These are phyloP conservation scores for Corynespora cassiicola DNA, from an alignment of 2,329 filamentous ascomycete species.

Conservation along the genomic window DNA sequence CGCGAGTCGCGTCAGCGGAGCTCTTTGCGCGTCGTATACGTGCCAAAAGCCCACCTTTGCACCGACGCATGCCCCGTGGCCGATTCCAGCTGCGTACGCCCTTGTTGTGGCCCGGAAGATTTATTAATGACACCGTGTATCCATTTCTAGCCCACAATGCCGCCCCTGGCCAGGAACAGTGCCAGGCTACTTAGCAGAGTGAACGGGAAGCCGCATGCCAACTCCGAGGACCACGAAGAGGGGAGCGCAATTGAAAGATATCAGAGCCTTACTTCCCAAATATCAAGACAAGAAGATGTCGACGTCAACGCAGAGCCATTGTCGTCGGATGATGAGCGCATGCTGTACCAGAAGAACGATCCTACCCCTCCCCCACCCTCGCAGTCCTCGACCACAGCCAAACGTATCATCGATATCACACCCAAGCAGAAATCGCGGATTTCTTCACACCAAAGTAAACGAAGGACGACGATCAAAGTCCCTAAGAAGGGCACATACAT, in stretches of 20 bases:
- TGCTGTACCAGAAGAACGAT: constrained; percentile 1
- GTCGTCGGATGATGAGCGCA: constrained; percentile 28
- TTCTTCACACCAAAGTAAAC: background rate
- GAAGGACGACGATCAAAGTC: constrained; percentile 6
- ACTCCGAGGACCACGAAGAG: constrained; percentile 44
- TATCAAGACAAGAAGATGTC: background rate
- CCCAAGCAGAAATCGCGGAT: background rate
- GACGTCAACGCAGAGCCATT: constrained; percentile 26
- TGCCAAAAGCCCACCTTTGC: too few relatives aligned
- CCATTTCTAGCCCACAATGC: too few relatives aligned
- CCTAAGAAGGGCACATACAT: constrained; percentile 14
- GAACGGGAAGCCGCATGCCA: constrained; percentile 42
- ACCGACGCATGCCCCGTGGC: too few relatives aligned
- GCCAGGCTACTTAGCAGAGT: constrained; percentile 38
- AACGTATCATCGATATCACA: background rate
- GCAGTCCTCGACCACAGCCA: constrained; percentile 5
- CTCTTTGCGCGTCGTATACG: too few relatives aligned
- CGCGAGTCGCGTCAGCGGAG: too few relatives aligned
- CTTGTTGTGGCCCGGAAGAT: too few relatives aligned
- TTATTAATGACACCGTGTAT: too few relatives aligned
- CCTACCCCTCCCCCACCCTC: constrained; percentile 6
- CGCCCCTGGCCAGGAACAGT: constrained; percentile 12
- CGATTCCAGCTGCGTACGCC: too few relatives aligned
- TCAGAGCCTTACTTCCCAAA: background rate
- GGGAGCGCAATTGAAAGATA: background rate